Conservation (phyloP, 768 basidiomycete species). For the Trichaptum fuscoviolaceum region DNA sequence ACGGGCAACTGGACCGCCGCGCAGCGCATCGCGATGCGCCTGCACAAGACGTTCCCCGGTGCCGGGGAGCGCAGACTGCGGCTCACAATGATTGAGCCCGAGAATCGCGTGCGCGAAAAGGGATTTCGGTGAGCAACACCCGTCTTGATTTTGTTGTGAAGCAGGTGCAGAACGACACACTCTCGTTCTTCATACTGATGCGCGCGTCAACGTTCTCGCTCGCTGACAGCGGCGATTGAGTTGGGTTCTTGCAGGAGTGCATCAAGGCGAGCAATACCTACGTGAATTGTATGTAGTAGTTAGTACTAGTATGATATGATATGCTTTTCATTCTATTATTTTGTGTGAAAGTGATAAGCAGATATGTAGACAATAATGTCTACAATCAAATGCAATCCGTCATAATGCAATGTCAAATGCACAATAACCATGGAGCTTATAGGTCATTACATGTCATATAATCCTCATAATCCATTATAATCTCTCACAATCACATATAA, state of each 20-base stretch:
- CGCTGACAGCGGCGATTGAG: slow-evolving; percentile 67
- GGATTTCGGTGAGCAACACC: slow-evolving; percentile 16
- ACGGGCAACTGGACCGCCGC: slow-evolving; percentile 81
- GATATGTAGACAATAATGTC: no score
- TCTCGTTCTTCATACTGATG: slow-evolving; percentile 78
- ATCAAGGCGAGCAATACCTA: slow-evolving; percentile 80
- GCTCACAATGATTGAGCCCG: slow-evolving; percentile 73
- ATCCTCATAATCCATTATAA: no score
- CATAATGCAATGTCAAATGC: no score
- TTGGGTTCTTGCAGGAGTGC: slow-evolving; percentile 72
- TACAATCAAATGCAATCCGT: no score
- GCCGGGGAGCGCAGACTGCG: slow-evolving; percentile 71
- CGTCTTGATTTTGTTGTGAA: slow-evolving; percentile 38
- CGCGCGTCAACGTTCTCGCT: slow-evolving; percentile 76
- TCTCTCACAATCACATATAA: no score
- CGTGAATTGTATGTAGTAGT: no score
- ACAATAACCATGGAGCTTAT: no score
- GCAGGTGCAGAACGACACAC: slow-evolving; percentile 84
- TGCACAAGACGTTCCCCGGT: slow-evolving; percentile 86
- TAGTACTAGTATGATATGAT: no score
- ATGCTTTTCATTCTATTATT: no score
- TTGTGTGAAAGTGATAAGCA: no score
- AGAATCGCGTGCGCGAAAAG: slow-evolving; percentile 49
- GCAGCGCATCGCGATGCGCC: slow-evolving; percentile 70
- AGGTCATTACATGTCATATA: no score